Conservation (phyloP, 768 basidiomycete genomes). For the Panus rudis region DNA sequence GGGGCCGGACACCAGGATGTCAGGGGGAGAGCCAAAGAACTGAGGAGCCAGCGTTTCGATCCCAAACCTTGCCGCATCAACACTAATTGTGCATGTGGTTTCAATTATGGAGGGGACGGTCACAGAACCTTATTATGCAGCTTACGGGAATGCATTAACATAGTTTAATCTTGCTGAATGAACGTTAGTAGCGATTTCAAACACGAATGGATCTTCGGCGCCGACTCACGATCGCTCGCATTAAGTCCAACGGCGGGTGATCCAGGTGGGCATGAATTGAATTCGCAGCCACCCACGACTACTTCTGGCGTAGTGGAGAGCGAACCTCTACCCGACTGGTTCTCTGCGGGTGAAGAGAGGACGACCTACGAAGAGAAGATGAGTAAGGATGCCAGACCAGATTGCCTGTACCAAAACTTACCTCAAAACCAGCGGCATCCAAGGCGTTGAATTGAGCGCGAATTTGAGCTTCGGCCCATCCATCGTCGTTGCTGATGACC, state of each 20-base stretch:
- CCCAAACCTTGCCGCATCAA: constrained; percentile 28
- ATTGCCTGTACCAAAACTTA: constrained; percentile 5
- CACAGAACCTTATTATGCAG: not conserved
- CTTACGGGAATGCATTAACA: constrained; percentile 29
- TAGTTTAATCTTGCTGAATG: constrained; percentile 25
- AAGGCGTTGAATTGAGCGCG: constrained; percentile 24
- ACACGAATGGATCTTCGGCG: not conserved
- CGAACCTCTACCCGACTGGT: constrained; percentile 29
- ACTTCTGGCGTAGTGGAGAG: constrained; percentile 17
- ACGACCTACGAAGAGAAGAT: constrained; percentile 16
- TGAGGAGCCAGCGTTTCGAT: constrained; percentile 39
- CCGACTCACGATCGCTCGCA: constrained; percentile 18
- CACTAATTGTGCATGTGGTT: constrained; percentile 11
- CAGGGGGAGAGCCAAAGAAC: constrained; percentile 32
- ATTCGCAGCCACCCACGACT: constrained; percentile 26
- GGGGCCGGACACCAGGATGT: constrained; percentile 40
- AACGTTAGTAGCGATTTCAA: not conserved
- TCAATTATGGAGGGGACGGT: not conserved
- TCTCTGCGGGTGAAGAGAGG: constrained; percentile 25
- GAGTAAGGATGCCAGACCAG: not conserved
- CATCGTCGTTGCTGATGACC: constrained; percentile 25
- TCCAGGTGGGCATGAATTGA: constrained; percentile 25
- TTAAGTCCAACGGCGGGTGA: constrained; percentile 25
- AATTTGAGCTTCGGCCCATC: constrained; percentile 27
- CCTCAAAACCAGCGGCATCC: constrained; percentile 18